Evolutionary conservation across 495 filamentous ascomycete genomes (phyloP).

Genomic region (Tuber indicum): DNA sequence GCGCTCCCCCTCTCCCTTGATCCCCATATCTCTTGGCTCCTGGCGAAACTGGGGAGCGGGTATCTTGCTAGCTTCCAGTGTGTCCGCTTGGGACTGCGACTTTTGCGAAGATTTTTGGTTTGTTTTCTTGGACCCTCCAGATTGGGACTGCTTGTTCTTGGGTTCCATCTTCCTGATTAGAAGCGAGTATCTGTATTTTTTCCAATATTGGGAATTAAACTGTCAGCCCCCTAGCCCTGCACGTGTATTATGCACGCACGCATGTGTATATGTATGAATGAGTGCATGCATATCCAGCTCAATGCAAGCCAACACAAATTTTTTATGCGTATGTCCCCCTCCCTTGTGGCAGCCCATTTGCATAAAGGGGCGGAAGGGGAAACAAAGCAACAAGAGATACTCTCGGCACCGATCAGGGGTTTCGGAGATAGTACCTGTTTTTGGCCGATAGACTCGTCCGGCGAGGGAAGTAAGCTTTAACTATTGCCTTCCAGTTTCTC

Average conservation of each 20-base stretch:
- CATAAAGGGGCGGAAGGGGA: not conserved
- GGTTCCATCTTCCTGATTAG: slow-evolving; percentile 37
- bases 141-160: slow-evolving; percentile 30
- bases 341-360: not conserved
- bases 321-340: not conserved
- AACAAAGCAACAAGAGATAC: not conserved
- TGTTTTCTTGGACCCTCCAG: slow-evolving; percentile 16
- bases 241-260: not conserved
- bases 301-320: not conserved
- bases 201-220: not conserved
- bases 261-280: not conserved
- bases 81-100: slow-evolving; percentile 5
- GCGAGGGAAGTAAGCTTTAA: slow-evolving; percentile 42
- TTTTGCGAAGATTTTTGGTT: slow-evolving; percentile 9
- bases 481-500: slow-evolving; percentile 46
- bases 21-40: not conserved
- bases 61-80: not conserved
- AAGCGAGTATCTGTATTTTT: slow-evolving; percentile 24
- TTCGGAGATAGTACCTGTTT: slow-evolving; percentile 37
- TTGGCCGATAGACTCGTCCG: slow-evolving; percentile 43
- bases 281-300: not conserved
- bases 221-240: not conserved
- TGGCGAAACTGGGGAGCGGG: slow-evolving; percentile 12
- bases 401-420: not conserved
- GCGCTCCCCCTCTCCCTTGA: slow-evolving; percentile 9